phyloP scores from a whole-genome alignment of 1,284 basidiomycete species.

The Heimioporus retisporus region DNA sequence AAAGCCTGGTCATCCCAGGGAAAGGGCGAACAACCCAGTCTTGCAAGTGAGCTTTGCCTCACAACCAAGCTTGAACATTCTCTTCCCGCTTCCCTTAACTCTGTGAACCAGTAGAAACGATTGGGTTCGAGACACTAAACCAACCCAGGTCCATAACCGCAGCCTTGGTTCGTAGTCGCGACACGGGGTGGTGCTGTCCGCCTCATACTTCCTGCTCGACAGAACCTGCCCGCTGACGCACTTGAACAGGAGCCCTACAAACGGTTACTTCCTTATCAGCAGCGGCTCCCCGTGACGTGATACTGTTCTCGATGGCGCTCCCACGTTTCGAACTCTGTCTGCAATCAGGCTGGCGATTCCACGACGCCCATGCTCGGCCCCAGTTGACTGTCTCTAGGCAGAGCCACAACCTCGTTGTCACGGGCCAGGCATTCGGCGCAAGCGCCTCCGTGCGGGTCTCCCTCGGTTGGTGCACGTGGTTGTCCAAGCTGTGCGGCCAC shows the following conservation, averaged over 20 bases:
- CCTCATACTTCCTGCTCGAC: too few species aligned
- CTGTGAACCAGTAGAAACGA: neutral
- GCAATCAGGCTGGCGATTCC: constrained; percentile 34
- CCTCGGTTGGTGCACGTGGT: constrained; percentile 38
- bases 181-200: neutral
- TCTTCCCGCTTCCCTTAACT: neutral
- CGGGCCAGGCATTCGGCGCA: constrained; percentile 39
- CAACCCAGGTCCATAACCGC: neutral
- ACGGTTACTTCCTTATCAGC: neutral
- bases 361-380: constrained; percentile 34
- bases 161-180: neutral
- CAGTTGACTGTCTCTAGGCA: constrained; percentile 36
- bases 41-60: constrained; percentile 20
- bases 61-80: constrained; percentile 14
- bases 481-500: constrained; percentile 24
- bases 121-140: neutral
- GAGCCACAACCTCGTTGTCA: constrained; percentile 35
- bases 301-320: constrained; percentile 29
- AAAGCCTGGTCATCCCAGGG: constrained; percentile 18
- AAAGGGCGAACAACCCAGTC: constrained; percentile 9
- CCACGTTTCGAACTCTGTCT: constrained; percentile 39
- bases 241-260: too few species aligned
- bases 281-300: neutral
- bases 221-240: too few species aligned
- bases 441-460: constrained; percentile 32